These are phyloP conservation scores for Neonectria coccinea DNA, from an alignment of 2,329 filamentous ascomycete species.

Conservation along the genomic window DNA sequence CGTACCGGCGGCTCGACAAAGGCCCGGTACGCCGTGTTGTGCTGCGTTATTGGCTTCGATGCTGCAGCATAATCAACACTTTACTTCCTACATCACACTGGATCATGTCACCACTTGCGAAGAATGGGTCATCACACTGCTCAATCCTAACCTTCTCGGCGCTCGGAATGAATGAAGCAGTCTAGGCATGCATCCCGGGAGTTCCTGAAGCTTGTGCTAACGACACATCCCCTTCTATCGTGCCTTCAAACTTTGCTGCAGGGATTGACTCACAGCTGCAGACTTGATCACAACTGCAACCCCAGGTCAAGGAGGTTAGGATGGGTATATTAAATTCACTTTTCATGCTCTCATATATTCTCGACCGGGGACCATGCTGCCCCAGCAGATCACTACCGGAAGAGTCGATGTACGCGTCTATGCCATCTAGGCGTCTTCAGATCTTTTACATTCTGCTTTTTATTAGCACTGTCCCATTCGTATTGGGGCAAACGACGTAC, in stretches of 20 bases:
- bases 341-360: slow-evolving; percentile 44
- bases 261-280: neutral
- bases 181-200: neutral
- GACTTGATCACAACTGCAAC: neutral
- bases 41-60: neutral
- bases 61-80: neutral
- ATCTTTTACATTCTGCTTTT: slow-evolving; percentile 42
- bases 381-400: slow-evolving; percentile 25
- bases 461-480: slow-evolving; percentile 19
- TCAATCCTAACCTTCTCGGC: neutral
- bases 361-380: slow-evolving; percentile 21
- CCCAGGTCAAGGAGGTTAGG: slow-evolving; percentile 15
- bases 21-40: neutral
- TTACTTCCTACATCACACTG: neutral
- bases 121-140: neutral
- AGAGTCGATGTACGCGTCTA: slow-evolving; percentile 18
- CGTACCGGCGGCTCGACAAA: neutral
- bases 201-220: neutral
- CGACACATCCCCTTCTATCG: neutral
- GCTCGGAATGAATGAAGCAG: neutral
- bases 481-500: slow-evolving; percentile 37
- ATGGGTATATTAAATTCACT: slow-evolving; percentile 46
- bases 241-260: neutral
- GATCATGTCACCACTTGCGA: neutral
- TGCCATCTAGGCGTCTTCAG: slow-evolving; percentile 3